Evolutionary conservation across 1,139 yeast genomes (phyloP).

Genomic region (Pichia sp.): DNA sequence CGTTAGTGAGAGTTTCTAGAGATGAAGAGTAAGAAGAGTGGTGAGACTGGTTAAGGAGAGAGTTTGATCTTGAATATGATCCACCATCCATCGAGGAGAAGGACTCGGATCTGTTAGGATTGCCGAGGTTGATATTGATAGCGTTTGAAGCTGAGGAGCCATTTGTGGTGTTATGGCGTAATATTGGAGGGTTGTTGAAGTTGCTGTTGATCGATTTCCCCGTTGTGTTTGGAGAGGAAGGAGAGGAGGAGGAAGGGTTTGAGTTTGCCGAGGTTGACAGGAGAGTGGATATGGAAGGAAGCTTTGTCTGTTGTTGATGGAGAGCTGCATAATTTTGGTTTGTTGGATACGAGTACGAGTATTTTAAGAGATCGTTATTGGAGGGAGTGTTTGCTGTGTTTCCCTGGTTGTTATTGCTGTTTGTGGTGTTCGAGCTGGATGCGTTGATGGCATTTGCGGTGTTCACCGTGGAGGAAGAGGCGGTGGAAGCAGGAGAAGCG

Average conservation of each 20-base stretch:
- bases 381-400: neutral
- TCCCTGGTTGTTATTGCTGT: too few species aligned
- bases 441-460: too few species aligned
- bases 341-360: conserved; percentile 8
- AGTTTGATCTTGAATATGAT: conserved; percentile 24
- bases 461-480: too few species aligned
- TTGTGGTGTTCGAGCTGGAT: too few species aligned
- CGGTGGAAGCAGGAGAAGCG: too few species aligned
- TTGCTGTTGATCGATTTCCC: neutral
- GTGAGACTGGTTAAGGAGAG: conserved; percentile 14
- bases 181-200: neutral
- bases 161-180: neutral
- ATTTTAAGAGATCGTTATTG: conserved; percentile 14
- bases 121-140: too few species aligned
- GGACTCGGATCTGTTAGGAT: conserved; percentile 17
- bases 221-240: neutral
- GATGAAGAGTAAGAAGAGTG: conserved; percentile 3
- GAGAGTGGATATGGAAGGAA: conserved; percentile 14
- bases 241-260: neutral
- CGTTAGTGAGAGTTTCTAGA: conserved; percentile 19
- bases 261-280: conserved; percentile 1
- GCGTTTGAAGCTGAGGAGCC: neutral
- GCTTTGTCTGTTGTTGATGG: neutral
- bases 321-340: neutral
- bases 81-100: conserved; percentile 16